Evolutionary conservation across 441 rosid species (phyloP).

Genomic region (Biscutella laevigata): DNA sequence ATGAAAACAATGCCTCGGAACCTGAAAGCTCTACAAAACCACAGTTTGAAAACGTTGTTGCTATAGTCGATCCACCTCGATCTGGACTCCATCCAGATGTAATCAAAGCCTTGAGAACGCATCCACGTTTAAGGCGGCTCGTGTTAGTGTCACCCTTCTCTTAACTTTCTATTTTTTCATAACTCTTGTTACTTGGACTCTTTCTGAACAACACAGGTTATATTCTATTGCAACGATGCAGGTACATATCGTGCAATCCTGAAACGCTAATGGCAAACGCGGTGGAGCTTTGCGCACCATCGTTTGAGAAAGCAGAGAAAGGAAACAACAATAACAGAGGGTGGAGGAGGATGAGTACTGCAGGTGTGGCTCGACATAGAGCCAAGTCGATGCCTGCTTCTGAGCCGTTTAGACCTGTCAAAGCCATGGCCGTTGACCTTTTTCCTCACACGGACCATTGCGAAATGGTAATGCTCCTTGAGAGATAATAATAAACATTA

Average conservation of each 20-base stretch:
- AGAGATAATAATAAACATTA: constrained; percentile 41
- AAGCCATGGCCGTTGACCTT: constrained; percentile 94
- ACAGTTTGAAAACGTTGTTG: constrained; percentile 71
- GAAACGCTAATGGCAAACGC: constrained; percentile 86
- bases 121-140: constrained; percentile 51
- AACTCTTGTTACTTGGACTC: neutral
- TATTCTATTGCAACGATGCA: constrained; percentile 27
- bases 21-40: constrained; percentile 26
- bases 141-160: constrained; percentile 65
- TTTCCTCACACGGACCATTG: constrained; percentile 89
- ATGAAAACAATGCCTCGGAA: constrained; percentile 26
- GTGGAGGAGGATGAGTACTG: constrained; percentile 65
- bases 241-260: constrained; percentile 94
- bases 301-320: constrained; percentile 51
- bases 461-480: constrained; percentile 90
- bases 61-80: constrained; percentile 97
- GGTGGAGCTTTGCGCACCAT: constrained; percentile 85
- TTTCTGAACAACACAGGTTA: neutral
- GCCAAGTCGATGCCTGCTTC: constrained; percentile 84
- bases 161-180: neutral
- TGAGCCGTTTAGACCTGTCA: constrained; percentile 80
- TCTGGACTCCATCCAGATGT: constrained; percentile 85
- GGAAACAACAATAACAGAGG: constrained; percentile 53
- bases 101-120: constrained; percentile 70
- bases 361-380: constrained; percentile 79